phyloP scores from a whole-genome alignment of 2,329 filamentous ascomycete species.

The Calonectria pauciramosa region DNA sequence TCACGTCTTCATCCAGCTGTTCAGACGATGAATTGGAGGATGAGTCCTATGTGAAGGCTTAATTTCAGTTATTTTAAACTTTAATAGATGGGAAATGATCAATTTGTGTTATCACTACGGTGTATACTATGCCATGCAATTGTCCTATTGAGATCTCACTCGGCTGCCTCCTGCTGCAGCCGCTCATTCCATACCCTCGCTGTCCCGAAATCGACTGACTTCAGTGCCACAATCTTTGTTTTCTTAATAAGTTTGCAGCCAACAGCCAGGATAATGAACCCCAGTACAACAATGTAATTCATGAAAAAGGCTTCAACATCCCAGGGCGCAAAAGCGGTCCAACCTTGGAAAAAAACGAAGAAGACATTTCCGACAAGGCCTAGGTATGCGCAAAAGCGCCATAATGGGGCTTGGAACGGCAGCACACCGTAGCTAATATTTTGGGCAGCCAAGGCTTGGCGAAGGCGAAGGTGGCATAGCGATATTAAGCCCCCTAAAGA shows the following conservation, averaged over 20 bases:
- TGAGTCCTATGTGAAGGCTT: background rate
- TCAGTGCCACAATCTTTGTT: background rate
- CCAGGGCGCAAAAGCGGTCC: conserved; percentile 11
- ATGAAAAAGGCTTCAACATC: conserved; percentile 6
- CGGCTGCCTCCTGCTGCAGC: background rate
- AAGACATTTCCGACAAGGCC: conserved; percentile 2
- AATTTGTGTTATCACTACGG: background rate
- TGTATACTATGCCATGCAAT: background rate
- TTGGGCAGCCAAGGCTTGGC: conserved; percentile 19
- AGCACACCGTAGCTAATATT: conserved; percentile 22
- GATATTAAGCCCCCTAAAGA: conserved; percentile 13
- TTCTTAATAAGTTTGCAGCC: background rate
- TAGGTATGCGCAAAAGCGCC: conserved; percentile 8
- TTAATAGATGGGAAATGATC: background rate
- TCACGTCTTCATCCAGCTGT: background rate
- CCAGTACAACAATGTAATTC: conserved; percentile 11
- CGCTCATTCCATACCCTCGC: conserved; percentile 6
- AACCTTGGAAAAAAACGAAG: conserved; percentile 12
- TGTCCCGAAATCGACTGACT: background rate
- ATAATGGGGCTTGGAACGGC: conserved; percentile 20
- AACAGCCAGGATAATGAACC: background rate
- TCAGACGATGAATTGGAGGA: background rate
- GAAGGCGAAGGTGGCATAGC: conserved; percentile 23
- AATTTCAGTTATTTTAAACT: background rate
- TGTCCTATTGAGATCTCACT: background rate